Conservation (phyloP, 2,329 filamentous ascomycete species). For the Alternaria triticimaculans region DNA sequence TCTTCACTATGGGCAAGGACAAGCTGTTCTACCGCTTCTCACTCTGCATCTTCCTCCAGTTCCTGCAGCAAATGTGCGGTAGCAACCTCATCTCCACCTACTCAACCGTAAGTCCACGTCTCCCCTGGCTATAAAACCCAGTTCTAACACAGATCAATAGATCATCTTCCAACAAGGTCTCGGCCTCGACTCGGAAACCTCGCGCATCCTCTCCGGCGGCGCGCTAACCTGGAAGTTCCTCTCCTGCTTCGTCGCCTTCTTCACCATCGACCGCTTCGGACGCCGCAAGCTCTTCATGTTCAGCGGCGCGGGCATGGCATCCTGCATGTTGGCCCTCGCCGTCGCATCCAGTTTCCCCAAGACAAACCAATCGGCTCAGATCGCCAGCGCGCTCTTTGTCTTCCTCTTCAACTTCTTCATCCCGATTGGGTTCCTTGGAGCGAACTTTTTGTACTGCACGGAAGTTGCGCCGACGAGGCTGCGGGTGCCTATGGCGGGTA, state of each 20-base stretch:
- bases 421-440: slow-evolving; percentile 64
- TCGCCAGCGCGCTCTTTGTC: slow-evolving; percentile 63
- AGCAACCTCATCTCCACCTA: slow-evolving; percentile 59
- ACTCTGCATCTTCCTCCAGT: slow-evolving; percentile 59
- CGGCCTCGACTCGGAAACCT: slow-evolving; percentile 55
- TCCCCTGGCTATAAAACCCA: background rate
- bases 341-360: slow-evolving; percentile 59
- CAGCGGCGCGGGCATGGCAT: slow-evolving; percentile 60
- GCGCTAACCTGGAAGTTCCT: slow-evolving; percentile 65
- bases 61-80: slow-evolving; percentile 60
- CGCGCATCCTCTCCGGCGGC: slow-evolving; percentile 67
- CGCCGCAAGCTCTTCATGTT: slow-evolving; percentile 64
- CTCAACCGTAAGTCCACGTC: slow-evolving; percentile 57
- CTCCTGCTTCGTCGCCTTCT: slow-evolving; percentile 69
- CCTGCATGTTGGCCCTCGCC: slow-evolving; percentile 62
- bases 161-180: slow-evolving; percentile 52
- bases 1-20: slow-evolving; percentile 64
- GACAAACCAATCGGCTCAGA: slow-evolving; percentile 55
- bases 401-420: slow-evolving; percentile 68
- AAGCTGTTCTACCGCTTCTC: slow-evolving; percentile 68
- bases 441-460: slow-evolving; percentile 67
- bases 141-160: slow-evolving; percentile 23
- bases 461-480: slow-evolving; percentile 63
- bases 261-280: slow-evolving; percentile 73
- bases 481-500: slow-evolving; percentile 62